These are phyloP conservation scores for Fusarium sp. DNA, from an alignment of 2,329 filamentous ascomycete genomes.

Conservation along the genomic window DNA sequence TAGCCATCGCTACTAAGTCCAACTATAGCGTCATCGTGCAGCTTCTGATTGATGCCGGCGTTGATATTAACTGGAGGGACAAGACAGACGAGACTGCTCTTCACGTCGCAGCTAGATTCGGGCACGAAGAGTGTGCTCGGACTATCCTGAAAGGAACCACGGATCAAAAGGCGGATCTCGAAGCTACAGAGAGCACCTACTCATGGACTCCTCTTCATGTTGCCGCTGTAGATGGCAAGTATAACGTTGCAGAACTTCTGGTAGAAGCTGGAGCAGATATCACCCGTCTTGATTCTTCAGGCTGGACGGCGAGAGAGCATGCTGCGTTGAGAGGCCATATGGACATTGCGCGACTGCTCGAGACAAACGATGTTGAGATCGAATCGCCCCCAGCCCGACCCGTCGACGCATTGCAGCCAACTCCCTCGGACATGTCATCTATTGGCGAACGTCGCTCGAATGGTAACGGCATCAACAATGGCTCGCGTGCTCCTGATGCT, in stretches of 20 bases:
- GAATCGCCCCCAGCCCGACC: constrained; percentile 30
- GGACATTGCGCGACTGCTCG: constrained; percentile 76
- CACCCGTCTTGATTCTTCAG: constrained; percentile 80
- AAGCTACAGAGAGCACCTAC: constrained; percentile 83
- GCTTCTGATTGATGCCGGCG: constrained; percentile 86
- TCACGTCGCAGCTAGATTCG: constrained; percentile 90
- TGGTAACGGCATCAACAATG: constrained; percentile 56
- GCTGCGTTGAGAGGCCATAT: constrained; percentile 90
- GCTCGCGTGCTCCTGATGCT: constrained; percentile 71
- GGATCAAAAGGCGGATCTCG: constrained; percentile 77
- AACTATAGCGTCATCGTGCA: constrained; percentile 87
- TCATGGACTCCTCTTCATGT: constrained; percentile 96
- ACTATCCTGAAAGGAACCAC: constrained; percentile 76
- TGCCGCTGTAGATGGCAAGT: constrained; percentile 87
- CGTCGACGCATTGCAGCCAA: constrained; percentile 34
- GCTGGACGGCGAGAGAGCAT: constrained; percentile 95
- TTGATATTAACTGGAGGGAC: constrained; percentile 94
- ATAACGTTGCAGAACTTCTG: constrained; percentile 78
- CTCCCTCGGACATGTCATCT: constrained; percentile 62
- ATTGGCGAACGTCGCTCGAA: constrained; percentile 68
- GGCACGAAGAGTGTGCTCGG: constrained; percentile 81
- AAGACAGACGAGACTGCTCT: constrained; percentile 89
- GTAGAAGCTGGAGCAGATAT: constrained; percentile 81
- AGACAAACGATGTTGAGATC: constrained; percentile 55
- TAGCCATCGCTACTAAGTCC: constrained; percentile 87